phyloP scores from a whole-genome alignment of 2,329 filamentous ascomycete genomes.

The Xylaria sp. region DNA sequence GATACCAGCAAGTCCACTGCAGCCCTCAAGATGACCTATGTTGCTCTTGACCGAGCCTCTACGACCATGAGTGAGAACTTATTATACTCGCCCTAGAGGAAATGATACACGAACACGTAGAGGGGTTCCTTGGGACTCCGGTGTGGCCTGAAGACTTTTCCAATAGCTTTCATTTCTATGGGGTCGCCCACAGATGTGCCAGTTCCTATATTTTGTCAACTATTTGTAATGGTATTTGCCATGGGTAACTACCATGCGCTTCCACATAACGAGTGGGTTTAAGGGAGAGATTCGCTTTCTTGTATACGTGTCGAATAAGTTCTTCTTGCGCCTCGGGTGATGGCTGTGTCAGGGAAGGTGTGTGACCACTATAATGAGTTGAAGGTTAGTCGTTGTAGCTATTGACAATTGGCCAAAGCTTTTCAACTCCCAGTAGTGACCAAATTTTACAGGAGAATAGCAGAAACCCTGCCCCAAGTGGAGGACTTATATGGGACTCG shows the following conservation, averaged over 20 bases:
- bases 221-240: background rate
- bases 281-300: constrained; percentile 39
- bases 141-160: constrained; percentile 41
- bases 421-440: background rate
- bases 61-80: constrained; percentile 1
- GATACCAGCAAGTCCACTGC: constrained; percentile 45
- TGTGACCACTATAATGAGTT: constrained; percentile 36
- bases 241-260: constrained; percentile 43
- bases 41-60: constrained; percentile 45
- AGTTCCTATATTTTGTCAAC: constrained; percentile 47
- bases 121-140: constrained; percentile 40
- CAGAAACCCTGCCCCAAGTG: too few relatives aligned
- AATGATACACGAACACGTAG: constrained; percentile 41
- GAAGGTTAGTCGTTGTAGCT: constrained; percentile 5
- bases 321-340: constrained; percentile 47
- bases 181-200: constrained; percentile 56
- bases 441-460: background rate
- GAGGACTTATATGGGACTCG: background rate
- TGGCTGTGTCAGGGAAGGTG: constrained; percentile 45
- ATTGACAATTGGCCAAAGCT: background rate
- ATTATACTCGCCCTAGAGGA: background rate
- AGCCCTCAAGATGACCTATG: constrained; percentile 44
- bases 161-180: constrained; percentile 54
- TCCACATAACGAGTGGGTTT: constrained; percentile 47
- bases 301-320: constrained; percentile 50